Evolutionary conservation across 805 yeast species (phyloP).

Genomic region (Isabelozyma heimii): DNA sequence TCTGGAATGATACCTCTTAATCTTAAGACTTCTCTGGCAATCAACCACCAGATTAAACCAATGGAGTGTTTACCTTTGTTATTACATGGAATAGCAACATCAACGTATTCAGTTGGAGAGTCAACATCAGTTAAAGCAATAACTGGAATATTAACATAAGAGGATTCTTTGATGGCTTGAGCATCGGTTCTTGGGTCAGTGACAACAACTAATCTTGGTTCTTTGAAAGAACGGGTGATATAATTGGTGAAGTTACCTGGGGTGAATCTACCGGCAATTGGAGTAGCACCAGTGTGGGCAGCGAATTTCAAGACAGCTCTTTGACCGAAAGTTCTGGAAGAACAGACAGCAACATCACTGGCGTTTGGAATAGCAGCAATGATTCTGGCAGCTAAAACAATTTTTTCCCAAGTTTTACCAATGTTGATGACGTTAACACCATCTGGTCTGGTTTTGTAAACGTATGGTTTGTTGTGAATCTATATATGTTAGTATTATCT

Average conservation of each 20-base stretch:
- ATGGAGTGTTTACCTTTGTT: constrained; percentile 99
- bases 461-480: constrained; percentile 97
- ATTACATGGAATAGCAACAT: constrained; percentile 99
- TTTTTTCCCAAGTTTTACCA: constrained; percentile 99
- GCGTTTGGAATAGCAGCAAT: constrained; percentile 99
- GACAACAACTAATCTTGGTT: constrained; percentile 98
- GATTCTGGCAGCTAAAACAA: constrained; percentile 98
- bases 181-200: constrained; percentile 99
- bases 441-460: constrained; percentile 97
- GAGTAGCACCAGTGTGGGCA: constrained; percentile 99
- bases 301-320: constrained; percentile 99
- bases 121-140: constrained; percentile 98
- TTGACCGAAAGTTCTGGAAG: constrained; percentile 99
- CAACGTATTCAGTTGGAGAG: constrained; percentile 98
- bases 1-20: constrained; percentile 95
- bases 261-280: constrained; percentile 99
- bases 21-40: constrained; percentile 99
- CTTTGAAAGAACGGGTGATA: constrained; percentile 99
- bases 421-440: constrained; percentile 98
- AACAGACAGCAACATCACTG: constrained; percentile 96
- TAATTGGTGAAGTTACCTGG: constrained; percentile 99
- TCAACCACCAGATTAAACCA: constrained; percentile 99
- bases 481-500: constrained; percentile 28
- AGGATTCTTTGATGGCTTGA: constrained; percentile 99
- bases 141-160: constrained; percentile 99